These are phyloP conservation scores for Penicillium sp. DNA, from an alignment of 2,329 filamentous ascomycete genomes.

Conservation along the genomic window DNA sequence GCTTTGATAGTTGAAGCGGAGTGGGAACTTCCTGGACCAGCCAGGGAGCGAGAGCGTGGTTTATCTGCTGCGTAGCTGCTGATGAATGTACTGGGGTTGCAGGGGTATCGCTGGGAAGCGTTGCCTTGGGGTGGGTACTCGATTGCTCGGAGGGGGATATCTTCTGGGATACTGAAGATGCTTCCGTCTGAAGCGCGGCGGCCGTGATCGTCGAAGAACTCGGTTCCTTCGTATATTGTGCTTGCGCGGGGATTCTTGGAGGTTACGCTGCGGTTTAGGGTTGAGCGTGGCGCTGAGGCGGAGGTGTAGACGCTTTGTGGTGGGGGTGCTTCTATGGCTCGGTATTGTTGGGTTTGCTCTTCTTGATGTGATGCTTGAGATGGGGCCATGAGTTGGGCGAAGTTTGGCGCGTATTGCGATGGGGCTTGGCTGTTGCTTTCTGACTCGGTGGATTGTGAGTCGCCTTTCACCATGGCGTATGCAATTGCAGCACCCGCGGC, in stretches of 20 bases:
- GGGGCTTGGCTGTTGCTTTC: conserved; percentile 26
- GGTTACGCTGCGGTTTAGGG: conserved; percentile 37
- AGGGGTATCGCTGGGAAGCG: conserved; percentile 28
- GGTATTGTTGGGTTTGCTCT: conserved; percentile 31
- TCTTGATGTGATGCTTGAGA: conserved; percentile 28
- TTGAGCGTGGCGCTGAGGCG: conserved; percentile 34
- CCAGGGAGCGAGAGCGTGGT: conserved; percentile 27
- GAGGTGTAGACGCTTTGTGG: conserved; percentile 27
- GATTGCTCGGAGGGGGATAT: conserved; percentile 45
- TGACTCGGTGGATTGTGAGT: conserved; percentile 39
- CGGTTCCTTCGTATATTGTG: conserved; percentile 46
- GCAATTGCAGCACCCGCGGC: conserved; percentile 77
- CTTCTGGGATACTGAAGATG: conserved; percentile 38
- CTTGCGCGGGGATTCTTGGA: conserved; percentile 48
- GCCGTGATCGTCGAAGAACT: conserved; percentile 36
- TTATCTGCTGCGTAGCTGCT: conserved; percentile 46
- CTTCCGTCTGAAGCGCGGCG: conserved; percentile 44
- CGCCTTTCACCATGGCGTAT: conserved; percentile 72
- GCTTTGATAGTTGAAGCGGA: conserved; percentile 44
- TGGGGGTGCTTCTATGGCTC: conserved; percentile 40
- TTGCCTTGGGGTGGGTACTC: conserved; percentile 40
- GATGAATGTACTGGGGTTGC: conserved; percentile 46
- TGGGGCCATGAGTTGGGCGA: conserved; percentile 28
- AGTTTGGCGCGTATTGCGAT: conserved; percentile 30
- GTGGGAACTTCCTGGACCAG: conserved; percentile 35